These are phyloP conservation scores for Mikania micrantha DNA, from an alignment of 129 eudicot genomes.

Conservation along the genomic window DNA sequence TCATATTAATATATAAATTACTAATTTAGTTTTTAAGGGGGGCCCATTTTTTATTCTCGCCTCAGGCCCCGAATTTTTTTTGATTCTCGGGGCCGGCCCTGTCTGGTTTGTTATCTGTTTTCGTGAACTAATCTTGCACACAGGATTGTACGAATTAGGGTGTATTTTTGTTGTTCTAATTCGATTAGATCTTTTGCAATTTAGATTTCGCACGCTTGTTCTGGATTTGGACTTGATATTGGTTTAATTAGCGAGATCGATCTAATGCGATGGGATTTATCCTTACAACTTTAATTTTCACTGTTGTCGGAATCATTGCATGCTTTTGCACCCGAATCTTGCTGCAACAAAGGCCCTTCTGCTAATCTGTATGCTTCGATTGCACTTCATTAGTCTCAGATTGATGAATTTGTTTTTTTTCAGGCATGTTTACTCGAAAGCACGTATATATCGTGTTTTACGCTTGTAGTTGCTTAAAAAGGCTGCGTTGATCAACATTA, in stretches of 20 bases:
- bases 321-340: slow-evolving; percentile 43
- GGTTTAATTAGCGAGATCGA: slow-evolving; percentile 25
- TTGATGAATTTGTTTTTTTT: background rate
- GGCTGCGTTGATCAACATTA: background rate
- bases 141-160: background rate
- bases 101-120: background rate
- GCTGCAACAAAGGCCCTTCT: slow-evolving; percentile 68
- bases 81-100: no score
- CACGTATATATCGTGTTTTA: background rate
- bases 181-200: background rate
- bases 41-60: no score
- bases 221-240: slow-evolving; percentile 25
- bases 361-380: slow-evolving; percentile 47
- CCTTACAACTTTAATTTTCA: no score
- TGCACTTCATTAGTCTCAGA: background rate
- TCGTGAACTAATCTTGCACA: background rate
- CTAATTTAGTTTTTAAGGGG: no score
- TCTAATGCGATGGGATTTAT: slow-evolving; percentile 46
- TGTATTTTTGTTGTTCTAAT: background rate
- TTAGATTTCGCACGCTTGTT: slow-evolving; percentile 1
- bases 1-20: no score
- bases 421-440: background rate
- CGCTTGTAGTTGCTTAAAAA: background rate
- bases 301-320: slow-evolving; percentile 49
- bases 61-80: no score